Percentiles rank a stretch among this genome's conserved stretches.
These are phyloP conservation scores for Solanum medicagineum DNA, from an alignment of 257 asterid species.

Conservation along the genomic window DNA sequence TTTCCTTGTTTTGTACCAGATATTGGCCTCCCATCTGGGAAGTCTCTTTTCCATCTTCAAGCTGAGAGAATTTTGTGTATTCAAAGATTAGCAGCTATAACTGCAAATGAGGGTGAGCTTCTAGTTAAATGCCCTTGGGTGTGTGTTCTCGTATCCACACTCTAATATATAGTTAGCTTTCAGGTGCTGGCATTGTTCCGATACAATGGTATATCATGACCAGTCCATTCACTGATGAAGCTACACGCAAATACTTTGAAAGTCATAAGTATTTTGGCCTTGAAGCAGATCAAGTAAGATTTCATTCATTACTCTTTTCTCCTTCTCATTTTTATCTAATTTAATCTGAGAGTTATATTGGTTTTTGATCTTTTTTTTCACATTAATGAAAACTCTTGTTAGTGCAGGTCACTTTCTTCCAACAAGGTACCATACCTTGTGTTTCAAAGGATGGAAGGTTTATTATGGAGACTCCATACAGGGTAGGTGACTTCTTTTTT, in stretches of 20 bases:
- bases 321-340: neutral
- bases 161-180: neutral
- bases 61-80: conserved; percentile 87
- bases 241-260: conserved; percentile 77
- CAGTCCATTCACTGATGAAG: conserved; percentile 92
- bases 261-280: conserved; percentile 91
- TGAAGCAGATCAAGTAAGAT: conserved; percentile 76
- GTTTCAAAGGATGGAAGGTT: conserved; percentile 85
- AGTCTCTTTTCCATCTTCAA: conserved; percentile 95
- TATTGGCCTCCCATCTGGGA: conserved; percentile 96
- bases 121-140: neutral
- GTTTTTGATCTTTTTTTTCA: neutral
- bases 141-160: neutral
- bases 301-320: neutral
- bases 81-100: conserved; percentile 77
- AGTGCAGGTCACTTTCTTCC: conserved; percentile 85
- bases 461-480: conserved; percentile 85
- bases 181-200: conserved; percentile 47
- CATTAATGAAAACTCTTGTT: conserved; percentile 12
- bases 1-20: conserved; percentile 27
- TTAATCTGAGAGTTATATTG: neutral
- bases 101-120: conserved; percentile 61
- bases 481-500: conserved; percentile 37
- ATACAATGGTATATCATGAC: conserved; percentile 98
- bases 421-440: conserved; percentile 94